phyloP scores from a whole-genome alignment of 78 protist genomes.

The Capsaspora owczarzaki region DNA sequence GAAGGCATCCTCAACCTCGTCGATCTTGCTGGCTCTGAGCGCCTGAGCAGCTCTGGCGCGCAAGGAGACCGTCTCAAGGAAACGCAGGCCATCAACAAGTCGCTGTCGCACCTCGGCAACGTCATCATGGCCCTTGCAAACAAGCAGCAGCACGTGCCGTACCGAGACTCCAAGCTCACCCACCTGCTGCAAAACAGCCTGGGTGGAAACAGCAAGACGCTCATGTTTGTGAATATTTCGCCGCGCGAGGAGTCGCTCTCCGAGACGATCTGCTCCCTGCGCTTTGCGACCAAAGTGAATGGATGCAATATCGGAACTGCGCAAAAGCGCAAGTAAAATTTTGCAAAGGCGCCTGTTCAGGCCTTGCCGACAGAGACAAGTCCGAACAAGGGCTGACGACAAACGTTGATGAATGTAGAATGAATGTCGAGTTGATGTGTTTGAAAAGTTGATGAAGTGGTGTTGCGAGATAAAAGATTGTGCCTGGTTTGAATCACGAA shows the following conservation, averaged over 20 bases:
- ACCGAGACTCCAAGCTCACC: conserved; percentile 59
- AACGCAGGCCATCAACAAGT: conserved; percentile 75
- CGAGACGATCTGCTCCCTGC: conserved; percentile 40
- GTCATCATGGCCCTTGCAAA: conserved; percentile 69
- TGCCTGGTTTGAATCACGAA: too few species aligned
- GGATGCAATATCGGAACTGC: background rate
- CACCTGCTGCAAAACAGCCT: conserved; percentile 47
- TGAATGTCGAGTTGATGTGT: too few species aligned
- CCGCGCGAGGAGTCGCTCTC: background rate
- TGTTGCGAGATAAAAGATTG: too few species aligned
- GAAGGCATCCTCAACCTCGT: conserved; percentile 42
- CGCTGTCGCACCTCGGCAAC: conserved; percentile 68
- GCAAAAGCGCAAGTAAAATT: background rate
- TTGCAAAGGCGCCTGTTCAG: too few species aligned
- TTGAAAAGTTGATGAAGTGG: too few species aligned
- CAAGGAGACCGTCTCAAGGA: conserved; percentile 67
- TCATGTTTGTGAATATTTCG: conserved; percentile 38
- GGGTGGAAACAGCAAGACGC: conserved; percentile 30
- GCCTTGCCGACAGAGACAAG: too few species aligned
- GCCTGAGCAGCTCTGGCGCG: conserved; percentile 27
- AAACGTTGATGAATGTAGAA: too few species aligned
- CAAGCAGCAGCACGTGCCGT: conserved; percentile 43
- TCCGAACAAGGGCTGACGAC: too few species aligned
- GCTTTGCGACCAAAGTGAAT: conserved; percentile 25
- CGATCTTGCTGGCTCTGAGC: conserved; percentile 77